A percentile compares a stretch with the other conserved stretches of the same genome.
phyloP scores from a whole-genome alignment of 495 filamentous ascomycete genomes.

The Penicillium goetzii region DNA sequence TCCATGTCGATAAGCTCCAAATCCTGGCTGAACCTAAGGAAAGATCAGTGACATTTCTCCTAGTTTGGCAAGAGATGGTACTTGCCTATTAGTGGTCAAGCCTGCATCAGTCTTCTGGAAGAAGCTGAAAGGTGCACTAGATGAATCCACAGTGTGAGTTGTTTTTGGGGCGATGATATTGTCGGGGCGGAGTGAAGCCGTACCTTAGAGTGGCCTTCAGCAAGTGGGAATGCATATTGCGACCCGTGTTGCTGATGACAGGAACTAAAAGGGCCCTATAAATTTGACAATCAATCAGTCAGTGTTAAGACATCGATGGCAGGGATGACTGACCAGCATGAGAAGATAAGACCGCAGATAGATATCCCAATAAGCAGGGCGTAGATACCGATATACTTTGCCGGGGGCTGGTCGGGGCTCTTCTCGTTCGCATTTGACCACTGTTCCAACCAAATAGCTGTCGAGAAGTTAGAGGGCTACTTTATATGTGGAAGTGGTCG shows the following conservation, averaged over 20 bases:
- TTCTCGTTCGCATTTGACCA: conserved; percentile 47
- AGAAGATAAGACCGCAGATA: conserved; percentile 31
- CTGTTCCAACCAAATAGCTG: conserved; percentile 51
- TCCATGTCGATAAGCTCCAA: conserved; percentile 18
- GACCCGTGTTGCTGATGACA: conserved; percentile 38
- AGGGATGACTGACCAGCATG: conserved; percentile 32
- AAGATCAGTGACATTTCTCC: background rate
- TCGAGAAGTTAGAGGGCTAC: background rate
- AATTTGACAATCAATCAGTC: conserved; percentile 14
- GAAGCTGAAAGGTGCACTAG: conserved; percentile 43
- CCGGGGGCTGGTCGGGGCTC: conserved; percentile 36
- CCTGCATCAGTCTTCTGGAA: conserved; percentile 31
- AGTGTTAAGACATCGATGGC: background rate
- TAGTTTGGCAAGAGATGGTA: background rate
- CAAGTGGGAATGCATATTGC: conserved; percentile 32
- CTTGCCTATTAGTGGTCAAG: conserved; percentile 20
- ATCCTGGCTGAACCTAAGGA: conserved; percentile 17
- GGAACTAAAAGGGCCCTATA: conserved; percentile 23
- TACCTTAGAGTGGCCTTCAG: conserved; percentile 28
- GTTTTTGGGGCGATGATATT: background rate
- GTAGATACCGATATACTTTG: conserved; percentile 53
- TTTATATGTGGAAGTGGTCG: background rate
- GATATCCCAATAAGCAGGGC: conserved; percentile 37
- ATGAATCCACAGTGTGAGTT: conserved; percentile 11
- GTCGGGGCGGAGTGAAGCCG: too few species aligned